Evolutionary conservation across 306 rosid species (phyloP).

Genomic region (Pyrus betulifolia): DNA sequence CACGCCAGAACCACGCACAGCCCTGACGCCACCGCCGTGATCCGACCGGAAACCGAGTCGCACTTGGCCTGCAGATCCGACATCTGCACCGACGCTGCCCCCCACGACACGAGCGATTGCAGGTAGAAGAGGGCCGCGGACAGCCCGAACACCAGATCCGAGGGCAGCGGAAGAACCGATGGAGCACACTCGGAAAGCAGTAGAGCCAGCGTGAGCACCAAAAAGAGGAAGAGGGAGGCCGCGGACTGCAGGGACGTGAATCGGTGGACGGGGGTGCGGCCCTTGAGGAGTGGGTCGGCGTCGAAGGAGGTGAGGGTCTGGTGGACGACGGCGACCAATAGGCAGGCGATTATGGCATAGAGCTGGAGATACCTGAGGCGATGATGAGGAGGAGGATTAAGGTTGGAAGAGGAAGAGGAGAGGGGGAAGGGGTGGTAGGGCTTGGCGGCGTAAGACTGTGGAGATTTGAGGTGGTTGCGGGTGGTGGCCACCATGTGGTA

Average conservation of each 20-base stretch:
- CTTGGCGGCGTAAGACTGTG: slow-evolving; percentile 59
- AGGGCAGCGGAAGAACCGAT: slow-evolving; percentile 42
- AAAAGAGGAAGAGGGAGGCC: slow-evolving; percentile 54
- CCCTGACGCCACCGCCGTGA: slow-evolving; percentile 44
- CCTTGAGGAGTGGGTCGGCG: slow-evolving; percentile 66
- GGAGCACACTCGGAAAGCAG: slow-evolving; percentile 52
- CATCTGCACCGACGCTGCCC: slow-evolving; percentile 52
- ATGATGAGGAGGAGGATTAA: slow-evolving; percentile 1
- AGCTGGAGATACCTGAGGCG: slow-evolving; percentile 54
- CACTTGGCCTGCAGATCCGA: slow-evolving; percentile 78
- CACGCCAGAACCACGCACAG: slow-evolving; percentile 48
- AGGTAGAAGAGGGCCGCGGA: slow-evolving; percentile 62
- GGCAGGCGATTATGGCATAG: slow-evolving; percentile 37
- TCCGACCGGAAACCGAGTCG: slow-evolving; percentile 41
- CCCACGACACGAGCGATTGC: slow-evolving; percentile 38
- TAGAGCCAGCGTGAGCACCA: slow-evolving; percentile 45
- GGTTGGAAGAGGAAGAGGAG: slow-evolving; percentile 16
- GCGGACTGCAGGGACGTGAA: slow-evolving; percentile 73
- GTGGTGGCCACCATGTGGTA: slow-evolving; percentile 54
- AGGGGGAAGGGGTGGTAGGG: slow-evolving; percentile 69
- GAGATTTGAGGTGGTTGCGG: slow-evolving; percentile 55
- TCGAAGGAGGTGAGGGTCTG: slow-evolving; percentile 46
- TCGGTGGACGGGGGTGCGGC: slow-evolving; percentile 75
- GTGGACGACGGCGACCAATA: slow-evolving; percentile 47
- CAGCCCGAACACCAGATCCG: slow-evolving; percentile 62